Percentiles rank a stretch among this genome's conserved stretches.
Evolutionary conservation across 768 basidiomycete genomes (phyloP).

Genomic region (Boletellus sp.): DNA sequence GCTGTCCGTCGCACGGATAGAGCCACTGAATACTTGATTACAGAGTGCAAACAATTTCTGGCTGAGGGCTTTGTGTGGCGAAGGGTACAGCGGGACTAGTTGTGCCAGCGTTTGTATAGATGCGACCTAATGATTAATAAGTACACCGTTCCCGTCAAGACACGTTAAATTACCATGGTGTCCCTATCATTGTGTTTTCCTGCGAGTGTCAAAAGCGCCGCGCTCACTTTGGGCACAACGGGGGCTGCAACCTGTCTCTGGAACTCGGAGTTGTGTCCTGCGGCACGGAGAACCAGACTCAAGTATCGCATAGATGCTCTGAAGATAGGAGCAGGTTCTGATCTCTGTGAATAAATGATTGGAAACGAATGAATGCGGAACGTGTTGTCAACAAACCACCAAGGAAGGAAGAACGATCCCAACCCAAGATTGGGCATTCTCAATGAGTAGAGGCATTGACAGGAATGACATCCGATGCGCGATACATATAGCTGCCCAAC

Average conservation of each 20-base stretch:
- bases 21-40: constrained; percentile 55
- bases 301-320: constrained; percentile 67
- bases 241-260: constrained; percentile 75
- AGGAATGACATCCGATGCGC: constrained; percentile 61
- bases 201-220: constrained; percentile 51
- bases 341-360: constrained; percentile 48
- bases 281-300: constrained; percentile 55
- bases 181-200: constrained; percentile 50
- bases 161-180: constrained; percentile 44
- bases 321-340: constrained; percentile 55
- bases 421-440: constrained; percentile 72
- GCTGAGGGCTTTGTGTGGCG: constrained; percentile 55
- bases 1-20: constrained; percentile 38
- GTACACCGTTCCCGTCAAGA: background rate
- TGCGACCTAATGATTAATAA: constrained; percentile 37
- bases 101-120: constrained; percentile 46
- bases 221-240: constrained; percentile 66
- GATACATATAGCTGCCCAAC: constrained; percentile 78
- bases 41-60: constrained; percentile 50
- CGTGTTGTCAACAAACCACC: constrained; percentile 52
- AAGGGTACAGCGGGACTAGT: constrained; percentile 66
- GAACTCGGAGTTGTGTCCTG: constrained; percentile 67
- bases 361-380: constrained; percentile 11
- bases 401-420: constrained; percentile 59
- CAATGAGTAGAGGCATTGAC: constrained; percentile 60